These are phyloP conservation scores for Sicyos baderoa DNA, from an alignment of 306 rosid genomes.

Conservation along the genomic window DNA sequence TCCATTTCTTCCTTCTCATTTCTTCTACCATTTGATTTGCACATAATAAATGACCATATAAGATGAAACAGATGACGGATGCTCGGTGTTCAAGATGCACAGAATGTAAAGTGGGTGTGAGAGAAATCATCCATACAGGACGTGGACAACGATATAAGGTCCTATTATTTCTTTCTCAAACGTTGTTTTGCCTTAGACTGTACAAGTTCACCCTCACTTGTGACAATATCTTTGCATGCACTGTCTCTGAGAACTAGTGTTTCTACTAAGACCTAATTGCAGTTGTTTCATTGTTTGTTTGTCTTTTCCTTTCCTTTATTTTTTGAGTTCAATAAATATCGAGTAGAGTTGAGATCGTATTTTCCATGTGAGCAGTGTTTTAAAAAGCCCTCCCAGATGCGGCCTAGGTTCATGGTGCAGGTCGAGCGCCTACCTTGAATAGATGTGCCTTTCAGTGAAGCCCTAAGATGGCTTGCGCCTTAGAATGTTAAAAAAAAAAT, in stretches of 20 bases:
- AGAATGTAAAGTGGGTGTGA: constrained; percentile 67
- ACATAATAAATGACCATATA: constrained; percentile 23
- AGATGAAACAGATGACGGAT: constrained; percentile 70
- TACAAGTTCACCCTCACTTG: neutral
- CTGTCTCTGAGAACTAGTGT: neutral
- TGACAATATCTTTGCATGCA: constrained; percentile 8
- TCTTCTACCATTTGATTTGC: constrained; percentile 4
- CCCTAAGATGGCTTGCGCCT: too few relatives aligned
- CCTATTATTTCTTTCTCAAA: constrained; percentile 13
- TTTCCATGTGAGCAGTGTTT: neutral
- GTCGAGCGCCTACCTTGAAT: too few relatives aligned
- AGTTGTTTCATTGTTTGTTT: neutral
- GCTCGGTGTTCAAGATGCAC: constrained; percentile 80
- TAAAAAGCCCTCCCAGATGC: too few relatives aligned
- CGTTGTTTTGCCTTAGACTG: neutral
- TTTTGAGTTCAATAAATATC: neutral
- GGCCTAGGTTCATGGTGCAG: too few relatives aligned
- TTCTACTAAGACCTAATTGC: neutral
- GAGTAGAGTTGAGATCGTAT: neutral
- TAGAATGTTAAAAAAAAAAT: too few relatives aligned
- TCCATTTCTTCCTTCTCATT: constrained; percentile 13
- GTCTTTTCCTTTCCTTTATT: neutral
- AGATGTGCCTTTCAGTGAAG: too few relatives aligned
- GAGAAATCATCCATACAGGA: constrained; percentile 83
- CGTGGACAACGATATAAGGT: constrained; percentile 79